These are phyloP conservation scores for Populus tomentosa DNA, from an alignment of 441 rosid genomes.

Conservation along the genomic window DNA sequence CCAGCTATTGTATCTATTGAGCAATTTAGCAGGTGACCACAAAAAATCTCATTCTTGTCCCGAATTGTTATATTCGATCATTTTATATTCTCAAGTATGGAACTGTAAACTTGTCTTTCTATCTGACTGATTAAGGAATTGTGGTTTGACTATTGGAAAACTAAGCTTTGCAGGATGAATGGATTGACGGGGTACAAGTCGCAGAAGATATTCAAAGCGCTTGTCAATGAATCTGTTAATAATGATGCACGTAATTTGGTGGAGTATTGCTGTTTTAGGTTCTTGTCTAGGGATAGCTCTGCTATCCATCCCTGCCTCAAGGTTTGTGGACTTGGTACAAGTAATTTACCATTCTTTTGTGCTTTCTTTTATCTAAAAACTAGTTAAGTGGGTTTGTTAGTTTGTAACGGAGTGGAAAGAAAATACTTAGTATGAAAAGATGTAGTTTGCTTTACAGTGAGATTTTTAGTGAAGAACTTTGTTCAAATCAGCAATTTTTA, in stretches of 20 bases:
- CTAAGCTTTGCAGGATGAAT: slow-evolving; percentile 81
- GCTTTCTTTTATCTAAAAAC: background rate
- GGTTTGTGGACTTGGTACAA: slow-evolving; percentile 37
- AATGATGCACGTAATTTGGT: slow-evolving; percentile 69
- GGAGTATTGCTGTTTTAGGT: slow-evolving; percentile 95
- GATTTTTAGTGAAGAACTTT: background rate
- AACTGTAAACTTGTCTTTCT: background rate
- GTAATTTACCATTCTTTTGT: background rate
- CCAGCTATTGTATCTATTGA: slow-evolving; percentile 84
- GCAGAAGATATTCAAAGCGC: slow-evolving; percentile 86
- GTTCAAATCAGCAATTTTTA: background rate
- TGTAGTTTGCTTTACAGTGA: background rate
- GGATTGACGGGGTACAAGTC: slow-evolving; percentile 77
- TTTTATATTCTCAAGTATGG: background rate
- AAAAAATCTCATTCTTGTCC: background rate
- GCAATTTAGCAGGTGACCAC: slow-evolving; percentile 86
- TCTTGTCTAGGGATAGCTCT: slow-evolving; percentile 79
- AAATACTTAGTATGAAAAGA: background rate
- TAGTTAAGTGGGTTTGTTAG: background rate
- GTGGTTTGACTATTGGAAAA: slow-evolving; percentile 33
- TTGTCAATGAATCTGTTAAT: slow-evolving; percentile 56
- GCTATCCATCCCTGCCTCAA: slow-evolving; percentile 78
- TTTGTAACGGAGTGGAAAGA: background rate
- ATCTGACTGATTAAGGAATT: slow-evolving; percentile 28
- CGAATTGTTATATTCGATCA: background rate